These are phyloP conservation scores for Geopyxis carbonaria DNA, from an alignment of 495 filamentous ascomycete species.

Conservation along the genomic window DNA sequence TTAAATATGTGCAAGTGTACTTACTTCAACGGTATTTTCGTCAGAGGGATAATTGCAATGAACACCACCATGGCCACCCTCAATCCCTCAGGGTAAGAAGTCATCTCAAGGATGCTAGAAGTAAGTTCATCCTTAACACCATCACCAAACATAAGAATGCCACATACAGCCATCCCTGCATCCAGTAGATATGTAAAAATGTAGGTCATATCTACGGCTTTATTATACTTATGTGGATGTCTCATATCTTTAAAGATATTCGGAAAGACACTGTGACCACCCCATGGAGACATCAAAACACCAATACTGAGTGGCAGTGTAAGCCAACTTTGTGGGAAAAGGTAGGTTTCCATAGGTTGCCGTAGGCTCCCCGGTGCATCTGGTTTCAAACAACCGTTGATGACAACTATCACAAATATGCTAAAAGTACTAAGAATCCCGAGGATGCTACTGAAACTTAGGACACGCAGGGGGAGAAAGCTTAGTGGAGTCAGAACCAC, in stretches of 20 bases:
- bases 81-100: constrained; percentile 57
- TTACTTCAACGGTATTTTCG: constrained; percentile 82
- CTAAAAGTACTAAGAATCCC: constrained; percentile 76
- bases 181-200: constrained; percentile 83
- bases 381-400: constrained; percentile 73
- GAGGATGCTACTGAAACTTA: constrained; percentile 81
- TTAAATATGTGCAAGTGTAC: constrained; percentile 14
- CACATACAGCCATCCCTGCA: constrained; percentile 58
- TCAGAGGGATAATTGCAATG: constrained; percentile 82
- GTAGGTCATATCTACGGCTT: constrained; percentile 64
- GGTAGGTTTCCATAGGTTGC: constrained; percentile 59
- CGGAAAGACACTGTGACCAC: constrained; percentile 86
- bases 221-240: constrained; percentile 70
- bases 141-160: constrained; percentile 88
- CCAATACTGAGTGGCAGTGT: constrained; percentile 86
- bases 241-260: constrained; percentile 98
- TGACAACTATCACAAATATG: constrained; percentile 62
- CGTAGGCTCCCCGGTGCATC: constrained; percentile 65
- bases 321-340: constrained; percentile 72
- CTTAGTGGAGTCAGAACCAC: constrained; percentile 65
- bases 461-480: constrained; percentile 65
- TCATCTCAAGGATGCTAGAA: constrained; percentile 57
- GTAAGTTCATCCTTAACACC: constrained; percentile 73
- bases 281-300: constrained; percentile 94
- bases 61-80: constrained; percentile 65